Evolutionary conservation across 441 rosid genomes (phyloP).

Genomic region (Populus tomentosa): DNA sequence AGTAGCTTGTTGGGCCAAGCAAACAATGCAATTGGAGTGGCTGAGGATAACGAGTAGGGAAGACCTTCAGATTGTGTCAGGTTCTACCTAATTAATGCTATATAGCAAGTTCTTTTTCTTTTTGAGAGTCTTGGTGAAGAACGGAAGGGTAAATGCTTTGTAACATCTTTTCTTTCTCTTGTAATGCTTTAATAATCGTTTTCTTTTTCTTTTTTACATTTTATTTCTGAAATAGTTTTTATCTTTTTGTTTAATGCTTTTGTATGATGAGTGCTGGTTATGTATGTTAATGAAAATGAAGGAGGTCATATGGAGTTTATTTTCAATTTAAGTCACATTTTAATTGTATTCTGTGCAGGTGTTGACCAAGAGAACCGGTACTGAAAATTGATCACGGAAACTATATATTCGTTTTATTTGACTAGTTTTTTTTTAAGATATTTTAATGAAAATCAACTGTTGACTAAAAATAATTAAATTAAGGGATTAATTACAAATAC

Average conservation of each 20-base stretch:
- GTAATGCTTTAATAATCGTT: neutral
- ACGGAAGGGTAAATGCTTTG: neutral
- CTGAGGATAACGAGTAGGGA: constrained; percentile 5
- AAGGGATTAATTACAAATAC: no score
- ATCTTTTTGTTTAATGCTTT: neutral
- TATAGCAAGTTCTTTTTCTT: neutral
- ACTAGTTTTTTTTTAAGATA: neutral
- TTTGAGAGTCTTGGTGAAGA: neutral
- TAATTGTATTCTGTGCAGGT: neutral
- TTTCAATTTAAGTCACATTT: neutral
- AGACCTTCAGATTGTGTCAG: neutral
- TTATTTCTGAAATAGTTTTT: neutral
- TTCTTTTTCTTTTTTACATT: neutral
- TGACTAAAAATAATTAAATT: neutral
- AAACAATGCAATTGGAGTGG: constrained; percentile 16
- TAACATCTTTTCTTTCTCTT: neutral
- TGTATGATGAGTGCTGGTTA: neutral
- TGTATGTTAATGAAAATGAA: neutral
- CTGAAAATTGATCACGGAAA: no score
- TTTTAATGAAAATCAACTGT: neutral
- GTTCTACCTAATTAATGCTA: neutral
- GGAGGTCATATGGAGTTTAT: neutral
- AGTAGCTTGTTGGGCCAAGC: constrained; percentile 79
- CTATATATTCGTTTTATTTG: neutral
- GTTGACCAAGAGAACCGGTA: neutral